A percentile compares a stretch with the other conserved stretches of the same genome.
Evolutionary conservation across 768 basidiomycete genomes (phyloP).

Genomic region (Trametopsis cervina): DNA sequence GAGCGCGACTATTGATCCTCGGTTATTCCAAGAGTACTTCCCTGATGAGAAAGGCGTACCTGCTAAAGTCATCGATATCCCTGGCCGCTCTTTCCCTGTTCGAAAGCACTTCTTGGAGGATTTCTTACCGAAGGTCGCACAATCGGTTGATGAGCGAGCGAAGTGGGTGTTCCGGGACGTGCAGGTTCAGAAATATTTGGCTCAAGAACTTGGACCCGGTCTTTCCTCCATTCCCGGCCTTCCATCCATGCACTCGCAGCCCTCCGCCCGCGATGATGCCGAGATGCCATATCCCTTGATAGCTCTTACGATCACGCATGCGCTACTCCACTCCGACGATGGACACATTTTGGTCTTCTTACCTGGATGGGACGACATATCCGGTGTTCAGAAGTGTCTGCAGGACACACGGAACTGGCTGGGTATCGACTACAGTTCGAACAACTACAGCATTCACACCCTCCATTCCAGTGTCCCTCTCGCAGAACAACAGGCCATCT

Average conservation of each 20-base stretch:
- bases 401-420: constrained; percentile 38
- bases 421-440: constrained; percentile 49
- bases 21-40: constrained; percentile 87
- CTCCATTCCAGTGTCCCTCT: constrained; percentile 88
- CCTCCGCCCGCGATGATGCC: constrained; percentile 39
- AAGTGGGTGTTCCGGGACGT: constrained; percentile 69
- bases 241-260: constrained; percentile 7
- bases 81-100: constrained; percentile 92
- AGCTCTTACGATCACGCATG: constrained; percentile 74
- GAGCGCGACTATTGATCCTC: constrained; percentile 94
- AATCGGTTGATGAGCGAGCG: constrained; percentile 26
- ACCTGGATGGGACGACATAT: constrained; percentile 92
- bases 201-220: constrained; percentile 52
- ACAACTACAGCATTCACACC: constrained; percentile 64
- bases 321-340: constrained; percentile 62
- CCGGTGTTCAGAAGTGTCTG: constrained; percentile 59
- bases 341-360: constrained; percentile 90
- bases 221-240: constrained; percentile 6
- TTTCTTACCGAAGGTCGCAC: constrained; percentile 47
- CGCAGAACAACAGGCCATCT: constrained; percentile 83
- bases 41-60: constrained; percentile 47
- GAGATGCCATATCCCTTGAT: constrained; percentile 80
- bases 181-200: constrained; percentile 62
- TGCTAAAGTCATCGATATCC: constrained; percentile 71
- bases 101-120: constrained; percentile 76